Percentiles rank a stretch among this genome's conserved stretches.
These are phyloP conservation scores for Pythium chondricola DNA, from an alignment of 352 stramenopile genomes.

Conservation along the genomic window DNA sequence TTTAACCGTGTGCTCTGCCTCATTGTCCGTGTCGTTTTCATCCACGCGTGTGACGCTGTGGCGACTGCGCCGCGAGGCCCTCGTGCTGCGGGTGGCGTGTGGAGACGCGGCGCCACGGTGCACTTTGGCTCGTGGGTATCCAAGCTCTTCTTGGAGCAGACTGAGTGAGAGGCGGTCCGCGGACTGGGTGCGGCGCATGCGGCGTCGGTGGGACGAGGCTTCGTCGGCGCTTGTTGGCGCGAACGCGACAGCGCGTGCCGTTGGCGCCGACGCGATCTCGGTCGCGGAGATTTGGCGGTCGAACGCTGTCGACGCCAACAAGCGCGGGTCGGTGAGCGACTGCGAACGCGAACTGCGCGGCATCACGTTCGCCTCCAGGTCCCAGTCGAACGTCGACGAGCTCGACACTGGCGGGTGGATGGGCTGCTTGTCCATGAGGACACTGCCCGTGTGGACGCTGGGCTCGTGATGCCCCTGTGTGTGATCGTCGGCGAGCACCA, in stretches of 20 bases:
- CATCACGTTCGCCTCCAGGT: conserved; percentile 3
- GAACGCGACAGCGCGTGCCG: conserved; percentile 1
- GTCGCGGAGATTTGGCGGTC: background rate
- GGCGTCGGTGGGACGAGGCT: background rate
- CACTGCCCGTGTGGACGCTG: background rate
- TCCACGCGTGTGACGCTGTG: conserved; percentile 16
- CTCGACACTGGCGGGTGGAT: background rate
- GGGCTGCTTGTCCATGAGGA: too few relatives aligned
- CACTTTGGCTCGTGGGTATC: conserved; percentile 35
- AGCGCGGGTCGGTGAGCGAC: conserved; percentile 16
- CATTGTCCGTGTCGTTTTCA: conserved; percentile 22
- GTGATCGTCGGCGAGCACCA: too few relatives aligned
- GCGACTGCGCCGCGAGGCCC: conserved; percentile 10
- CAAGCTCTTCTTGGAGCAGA: conserved; percentile 66
- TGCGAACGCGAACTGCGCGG: conserved; percentile 15
- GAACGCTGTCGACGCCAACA: background rate
- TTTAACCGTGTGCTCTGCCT: conserved; percentile 14
- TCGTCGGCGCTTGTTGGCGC: background rate
- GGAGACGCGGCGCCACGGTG: background rate
- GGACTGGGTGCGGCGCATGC: conserved; percentile 46
- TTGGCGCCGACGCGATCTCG: background rate
- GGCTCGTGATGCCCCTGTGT: background rate
- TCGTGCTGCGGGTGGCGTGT: background rate
- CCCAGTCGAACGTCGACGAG: background rate
- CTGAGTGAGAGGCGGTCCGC: conserved; percentile 41